Percentiles rank a stretch among this genome's conserved stretches.
Evolutionary conservation across 164 flowering plant species (phyloP).

Genomic region (Aristolochia contorta): DNA sequence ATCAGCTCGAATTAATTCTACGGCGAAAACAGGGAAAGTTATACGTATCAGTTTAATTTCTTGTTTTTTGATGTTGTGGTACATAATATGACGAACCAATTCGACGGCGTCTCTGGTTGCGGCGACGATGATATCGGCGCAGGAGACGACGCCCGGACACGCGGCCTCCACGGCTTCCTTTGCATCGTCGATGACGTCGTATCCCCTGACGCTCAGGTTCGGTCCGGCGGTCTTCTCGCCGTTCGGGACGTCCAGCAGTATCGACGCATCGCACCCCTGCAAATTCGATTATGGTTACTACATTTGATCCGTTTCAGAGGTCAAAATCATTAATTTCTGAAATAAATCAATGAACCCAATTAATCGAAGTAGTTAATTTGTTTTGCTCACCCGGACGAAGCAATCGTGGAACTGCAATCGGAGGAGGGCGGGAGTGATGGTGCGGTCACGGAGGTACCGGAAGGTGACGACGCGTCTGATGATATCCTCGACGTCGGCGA

Average conservation of each 20-base stretch:
- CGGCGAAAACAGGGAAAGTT: neutral
- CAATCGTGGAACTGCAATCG: slow-evolving; percentile 47
- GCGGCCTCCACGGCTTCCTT: slow-evolving; percentile 54
- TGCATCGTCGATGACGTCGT: slow-evolving; percentile 60
- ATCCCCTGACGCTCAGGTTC: slow-evolving; percentile 74
- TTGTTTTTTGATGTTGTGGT: too few species aligned
- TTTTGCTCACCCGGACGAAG: slow-evolving; percentile 28
- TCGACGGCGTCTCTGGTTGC: slow-evolving; percentile 85
- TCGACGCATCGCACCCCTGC: slow-evolving; percentile 90
- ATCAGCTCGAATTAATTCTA: too few species aligned
- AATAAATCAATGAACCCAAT: neutral
- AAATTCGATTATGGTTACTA: too few species aligned
- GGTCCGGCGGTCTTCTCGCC: slow-evolving; percentile 60
- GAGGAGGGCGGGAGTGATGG: slow-evolving; percentile 30
- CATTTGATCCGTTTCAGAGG: neutral
- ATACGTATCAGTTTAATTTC: too few species aligned
- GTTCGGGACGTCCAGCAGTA: slow-evolving; percentile 78
- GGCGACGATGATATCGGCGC: slow-evolving; percentile 84
- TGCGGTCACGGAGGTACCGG: slow-evolving; percentile 11
- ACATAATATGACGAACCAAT: slow-evolving; percentile 56
- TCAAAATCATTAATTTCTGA: neutral
- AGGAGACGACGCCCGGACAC: slow-evolving; percentile 76
- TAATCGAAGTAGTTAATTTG: too few species aligned
- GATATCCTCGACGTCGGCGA: slow-evolving; percentile 23
- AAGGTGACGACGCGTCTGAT: slow-evolving; percentile 14